A percentile compares a stretch with the other conserved stretches of the same genome.
Conservation (phyloP, 1,284 basidiomycete genomes). For the Leccinum laetum region DNA sequence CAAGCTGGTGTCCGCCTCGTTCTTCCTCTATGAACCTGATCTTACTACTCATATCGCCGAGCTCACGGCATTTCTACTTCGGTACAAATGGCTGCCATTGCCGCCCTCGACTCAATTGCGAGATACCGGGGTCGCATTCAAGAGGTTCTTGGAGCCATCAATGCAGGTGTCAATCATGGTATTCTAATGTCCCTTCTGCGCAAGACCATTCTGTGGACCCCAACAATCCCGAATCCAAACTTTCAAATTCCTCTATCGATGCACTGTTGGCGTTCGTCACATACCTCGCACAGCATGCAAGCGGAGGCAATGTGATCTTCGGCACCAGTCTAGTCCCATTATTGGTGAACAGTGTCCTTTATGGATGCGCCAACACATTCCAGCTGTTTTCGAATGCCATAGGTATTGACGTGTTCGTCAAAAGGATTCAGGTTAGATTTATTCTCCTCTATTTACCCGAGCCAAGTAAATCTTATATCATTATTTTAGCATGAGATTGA, state of each 20-base stretch:
- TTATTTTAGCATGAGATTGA: conserved; percentile 67
- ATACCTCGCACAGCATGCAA: conserved; percentile 81
- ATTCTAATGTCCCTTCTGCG: conserved; percentile 88
- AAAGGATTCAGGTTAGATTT: no score
- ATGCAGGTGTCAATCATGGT: conserved; percentile 96
- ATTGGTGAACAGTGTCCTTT: conserved; percentile 87
- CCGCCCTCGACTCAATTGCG: conserved; percentile 88
- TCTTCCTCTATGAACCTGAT: conserved; percentile 87
- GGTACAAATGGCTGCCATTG: conserved; percentile 83
- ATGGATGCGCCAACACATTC: conserved; percentile 88
- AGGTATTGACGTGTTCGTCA: no score
- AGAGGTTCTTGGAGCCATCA: conserved; percentile 90
- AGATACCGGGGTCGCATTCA: conserved; percentile 82
- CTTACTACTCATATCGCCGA: conserved; percentile 83
- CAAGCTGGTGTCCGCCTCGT: conserved; percentile 34
- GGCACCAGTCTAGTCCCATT: conserved; percentile 93
- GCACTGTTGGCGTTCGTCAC: conserved; percentile 87
- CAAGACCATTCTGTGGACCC: conserved; percentile 23
- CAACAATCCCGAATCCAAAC: conserved; percentile 43
- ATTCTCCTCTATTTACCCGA: no score
- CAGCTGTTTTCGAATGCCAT: conserved; percentile 79
- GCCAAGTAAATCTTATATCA: conserved; percentile 5
- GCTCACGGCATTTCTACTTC: conserved; percentile 59
- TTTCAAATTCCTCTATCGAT: conserved; percentile 85
- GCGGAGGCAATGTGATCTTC: conserved; percentile 84